Percentiles rank a stretch among this genome's conserved stretches.
Evolutionary conservation across 805 yeast genomes (phyloP).

Genomic region (Candida coquimbonensis): DNA sequence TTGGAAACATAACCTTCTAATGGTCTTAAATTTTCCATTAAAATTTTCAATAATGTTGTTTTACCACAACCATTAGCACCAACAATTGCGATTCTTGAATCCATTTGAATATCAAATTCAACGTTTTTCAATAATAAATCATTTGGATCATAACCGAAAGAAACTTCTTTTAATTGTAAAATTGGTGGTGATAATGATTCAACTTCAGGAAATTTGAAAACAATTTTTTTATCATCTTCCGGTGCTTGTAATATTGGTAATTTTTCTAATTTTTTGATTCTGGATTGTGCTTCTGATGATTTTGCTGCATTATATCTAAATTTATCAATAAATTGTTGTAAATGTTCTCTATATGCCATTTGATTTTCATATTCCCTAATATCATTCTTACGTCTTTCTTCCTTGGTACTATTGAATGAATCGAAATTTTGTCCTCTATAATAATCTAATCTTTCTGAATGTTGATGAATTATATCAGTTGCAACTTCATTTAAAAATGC

Average conservation of each 20-base stretch:
- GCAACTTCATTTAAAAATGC: slow-evolving; percentile 97
- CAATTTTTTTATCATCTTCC: slow-evolving; percentile 78
- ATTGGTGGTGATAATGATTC: slow-evolving; percentile 92
- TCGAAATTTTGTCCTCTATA: slow-evolving; percentile 93
- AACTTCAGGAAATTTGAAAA: slow-evolving; percentile 92
- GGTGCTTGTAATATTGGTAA: slow-evolving; percentile 91
- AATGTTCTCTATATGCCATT: slow-evolving; percentile 90
- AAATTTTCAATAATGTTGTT: slow-evolving; percentile 82
- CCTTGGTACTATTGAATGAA: slow-evolving; percentile 85
- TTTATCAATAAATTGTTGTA: slow-evolving; percentile 92
- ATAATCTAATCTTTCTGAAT: slow-evolving; percentile 92
- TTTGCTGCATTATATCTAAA: slow-evolving; percentile 97
- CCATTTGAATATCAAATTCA: slow-evolving; percentile 85
- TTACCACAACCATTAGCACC: slow-evolving; percentile 99
- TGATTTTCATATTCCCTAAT: slow-evolving; percentile 95
- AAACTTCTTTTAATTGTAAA: slow-evolving; percentile 76
- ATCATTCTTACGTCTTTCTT: slow-evolving; percentile 90
- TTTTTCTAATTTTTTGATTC: slow-evolving; percentile 94
- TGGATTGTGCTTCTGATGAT: slow-evolving; percentile 94
- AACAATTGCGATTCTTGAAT: slow-evolving; percentile 90
- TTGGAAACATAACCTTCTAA: slow-evolving; percentile 69
- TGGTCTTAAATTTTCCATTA: slow-evolving; percentile 75
- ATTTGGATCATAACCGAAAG: slow-evolving; percentile 72
- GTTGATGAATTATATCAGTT: slow-evolving; percentile 96
- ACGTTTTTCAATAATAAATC: slow-evolving; percentile 66